Evolutionary conservation across 768 basidiomycete species (phyloP), one percentile per base, ranked within the genome.

Genomic region (Cyathus striatus): DNA sequence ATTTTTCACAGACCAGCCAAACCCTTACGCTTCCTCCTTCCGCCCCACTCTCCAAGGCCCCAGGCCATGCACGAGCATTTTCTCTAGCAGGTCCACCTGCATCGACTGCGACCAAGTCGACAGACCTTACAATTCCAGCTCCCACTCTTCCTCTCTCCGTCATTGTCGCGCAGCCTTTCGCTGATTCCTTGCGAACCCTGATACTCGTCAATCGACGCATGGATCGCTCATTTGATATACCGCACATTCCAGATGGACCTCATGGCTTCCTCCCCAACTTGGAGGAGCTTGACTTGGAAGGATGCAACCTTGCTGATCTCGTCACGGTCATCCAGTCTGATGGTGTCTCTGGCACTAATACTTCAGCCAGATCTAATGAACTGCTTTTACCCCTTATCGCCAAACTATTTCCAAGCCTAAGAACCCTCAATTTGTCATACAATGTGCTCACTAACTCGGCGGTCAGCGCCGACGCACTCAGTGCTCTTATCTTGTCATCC

Each of bases 201-300:
- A 52, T 73, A 17, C 76, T 91, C 18, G 68, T 68, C 17, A 84
- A 80, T 39, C 71, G 89, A 18, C 79, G 83, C 23, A 66, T 80
- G 48, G 87, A 92, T 54, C 66, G 77, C 22, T 75, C 78, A 0
- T 78, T 87, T 55, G 61, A 66, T 10, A 51, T 90, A 3, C 84
- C 86, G 2, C 44, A 50, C 13, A 38, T 56, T 5, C 40, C 54
- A 0, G 59, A 61, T 5, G 55, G 60, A 38, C 39, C 61, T 42
- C n/a, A 52, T 21, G 64, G 64, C 0, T 63, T 80, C 38, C 62
- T 92, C 23, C 86, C 86, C 0, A 63, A 59, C 24, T 62, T 92
- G 23, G 87, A 90, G 56, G 90, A 90, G 53, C 73, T 92, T 7
- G 68, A 69, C 49, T 59, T 91, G 30, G 84, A 86, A 54, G 84